Evolutionary conservation across 176 grass and related monocot genomes (phyloP), one percentile per base, ranked within the genome.

Genomic region (Cenchrus americanus): DNA sequence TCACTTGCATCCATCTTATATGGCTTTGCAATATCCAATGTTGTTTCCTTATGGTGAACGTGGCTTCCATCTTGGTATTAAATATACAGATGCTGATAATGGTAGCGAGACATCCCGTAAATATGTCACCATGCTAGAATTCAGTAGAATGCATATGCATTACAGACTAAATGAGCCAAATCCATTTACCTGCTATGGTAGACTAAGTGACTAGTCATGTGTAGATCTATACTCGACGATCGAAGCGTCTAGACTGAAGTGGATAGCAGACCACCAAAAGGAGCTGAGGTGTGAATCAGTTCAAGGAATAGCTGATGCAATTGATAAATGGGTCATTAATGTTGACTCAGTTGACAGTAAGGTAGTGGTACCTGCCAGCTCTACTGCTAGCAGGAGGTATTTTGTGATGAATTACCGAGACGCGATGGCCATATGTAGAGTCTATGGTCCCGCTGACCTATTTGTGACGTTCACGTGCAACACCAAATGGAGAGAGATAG

Each of bases 381-480:
- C 44, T 43, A 69, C 66, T 12, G 40, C 37, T 43, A n/a, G n/a
- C n/a, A n/a, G n/a, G n/a, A n/a, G n/a, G n/a, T n/a, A n/a, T n/a
- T n/a, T n/a, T n/a, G n/a, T 69, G 10, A 69, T 69, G 67, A 69
- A 69, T 69, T 69, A 69, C 5, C 79, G 71, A 14, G 79, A 82
- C 1, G 64, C 79, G 5, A 65, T 81, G 61, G 61, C 62, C n/a
- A 81, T 81, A 1, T 81, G 78, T 3, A 61, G 62, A 10, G 66
- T 55, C 14, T 82, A 24, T 71, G 79, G 54, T 14, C n/a, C 41
- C 5, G 57, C 57, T 18, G 14, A 62, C 13, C 10, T 75, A 0
- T 75, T 75, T 59, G 37, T 61, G 0, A 83, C 81, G 7, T 83
- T 62, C 19, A 83, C 81, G 5, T 75, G 81, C 49, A 84, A 84